Evolutionary conservation across 2,329 filamentous ascomycete genomes (phyloP), one percentile per base, ranked within the genome.

Genomic region (Cryoendolithus antarcticus): DNA sequence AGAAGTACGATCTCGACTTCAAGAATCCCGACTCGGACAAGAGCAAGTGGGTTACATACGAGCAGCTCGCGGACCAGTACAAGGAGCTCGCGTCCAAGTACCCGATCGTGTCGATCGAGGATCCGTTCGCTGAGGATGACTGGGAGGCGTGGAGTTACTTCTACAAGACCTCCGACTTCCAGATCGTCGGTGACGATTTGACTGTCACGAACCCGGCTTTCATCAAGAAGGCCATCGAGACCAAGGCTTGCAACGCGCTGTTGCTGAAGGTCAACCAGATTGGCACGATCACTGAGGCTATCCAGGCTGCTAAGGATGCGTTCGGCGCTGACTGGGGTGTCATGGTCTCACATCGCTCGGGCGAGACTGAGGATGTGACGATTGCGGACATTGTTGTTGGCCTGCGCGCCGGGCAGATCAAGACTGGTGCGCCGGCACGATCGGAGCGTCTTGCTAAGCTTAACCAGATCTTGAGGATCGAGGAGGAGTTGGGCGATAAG

Each of bases 61-160:
- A 96, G 75, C 74, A 98, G 72, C 82, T 98, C 48, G 89, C 91
- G 62, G 79, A 82, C 60, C 71, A 93, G 58, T 96, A 98, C 80
- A 77, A 83, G 65, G 72, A 79, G 34, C 80, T 98, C 46, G 74
- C 76, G 63, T 75, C 80, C 75, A 95, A 94, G 74, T 98, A 98
- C 74, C 89, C 91, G 59, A 98, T 98, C 60, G 86, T 96, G 70
- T 85, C 78, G 67, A 96, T 98, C 57, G 91, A 98, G 74, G 91
- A 98, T 66, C 91, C 91, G 63, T 98, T 98, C 70, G 89, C 86
- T 50, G 91, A 98, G 78, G 91, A 96, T 60, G 91, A 98, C 75
- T 98, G 91, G 91, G 89, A 96, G 78, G 91, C 91, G 47, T 98
- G 91, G 91, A 93, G 85, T 79, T 94, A 96, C 81, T 98, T 96